Evolutionary conservation across 495 filamentous ascomycete species (phyloP), one percentile per base, ranked within the genome.

Genomic region (Parachaetomium inaequale): DNA sequence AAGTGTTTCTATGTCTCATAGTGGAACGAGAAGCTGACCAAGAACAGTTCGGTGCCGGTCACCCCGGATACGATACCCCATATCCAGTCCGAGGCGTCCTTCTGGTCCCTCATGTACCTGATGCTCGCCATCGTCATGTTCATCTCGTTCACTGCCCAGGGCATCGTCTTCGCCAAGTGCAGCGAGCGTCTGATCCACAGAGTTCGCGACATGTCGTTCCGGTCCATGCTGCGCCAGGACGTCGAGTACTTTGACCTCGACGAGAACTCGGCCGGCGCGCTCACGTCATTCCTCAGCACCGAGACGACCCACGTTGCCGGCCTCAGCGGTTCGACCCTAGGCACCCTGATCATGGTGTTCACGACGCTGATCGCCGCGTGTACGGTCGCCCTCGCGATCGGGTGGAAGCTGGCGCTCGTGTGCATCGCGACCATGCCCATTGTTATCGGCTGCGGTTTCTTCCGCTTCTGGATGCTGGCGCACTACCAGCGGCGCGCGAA

Each of bases 91-190:
- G 85, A 89, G 45, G 85, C 85, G 45, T 85, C 94, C 64, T 98
- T 97, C 74, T 98, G 94, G 93, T 85, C 84, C 38, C 72, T 87
- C 60, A 96, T 98, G 92, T 98, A 94, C 72, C 82, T 98, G 25
- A 92, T 97, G 83, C 83, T 96, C n/a, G 94, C 89, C 17, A 72
- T 96, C 49, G 82, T 86, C 31, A 85, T 89, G 68, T 85, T 96
- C 62, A 69, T 93, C 54, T 82, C 85, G 2, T 89, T 89, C 65
- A 76, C 81, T 36, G 68, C 68, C 38, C 88, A 93, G 65, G 93
- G 91, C 42, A 62, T 89, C 28, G 32, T 70, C 5, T 95, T 97
- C 61, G 92, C 90, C 7, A 88, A 87, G 67, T 92, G 89, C 76
- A 95, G 76, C 80, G 94, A 61, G 54, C 87, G 85, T 25, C 82